Percentiles rank a stretch among this genome's conserved stretches.
Evolutionary conservation across 2,329 filamentous ascomycete species (phyloP).

Genomic region (Colletotrichum tropicale): DNA sequence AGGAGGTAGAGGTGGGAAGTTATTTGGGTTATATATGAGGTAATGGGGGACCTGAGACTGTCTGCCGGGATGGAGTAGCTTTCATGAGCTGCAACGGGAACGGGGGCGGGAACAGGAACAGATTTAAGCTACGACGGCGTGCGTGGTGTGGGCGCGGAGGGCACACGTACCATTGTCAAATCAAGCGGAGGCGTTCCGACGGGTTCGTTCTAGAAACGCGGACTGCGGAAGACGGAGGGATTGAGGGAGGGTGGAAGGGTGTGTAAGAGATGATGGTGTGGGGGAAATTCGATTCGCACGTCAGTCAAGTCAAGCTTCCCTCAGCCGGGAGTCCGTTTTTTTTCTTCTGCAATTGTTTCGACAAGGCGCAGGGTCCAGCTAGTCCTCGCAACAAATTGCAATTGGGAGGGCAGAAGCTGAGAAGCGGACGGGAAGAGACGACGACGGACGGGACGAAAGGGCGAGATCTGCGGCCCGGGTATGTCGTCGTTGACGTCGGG

Average conservation of each 20-base stretch:
- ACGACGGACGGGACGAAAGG: neutral
- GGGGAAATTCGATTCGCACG: neutral
- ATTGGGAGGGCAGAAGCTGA: neutral
- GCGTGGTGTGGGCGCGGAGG: neutral
- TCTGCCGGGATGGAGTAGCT: neutral
- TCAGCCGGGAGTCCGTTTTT: neutral
- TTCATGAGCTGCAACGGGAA: neutral
- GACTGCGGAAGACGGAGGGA: neutral
- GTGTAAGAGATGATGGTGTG: neutral
- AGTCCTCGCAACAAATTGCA: neutral
- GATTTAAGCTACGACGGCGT: neutral
- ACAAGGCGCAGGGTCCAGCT: neutral
- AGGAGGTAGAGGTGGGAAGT: neutral
- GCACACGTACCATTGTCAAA: slow-evolving; percentile 14
- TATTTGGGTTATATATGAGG: neutral
- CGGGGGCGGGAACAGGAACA: neutral
- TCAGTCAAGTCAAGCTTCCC: neutral
- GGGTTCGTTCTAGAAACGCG: neutral
- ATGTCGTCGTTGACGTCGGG: neutral
- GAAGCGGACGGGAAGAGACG: neutral
- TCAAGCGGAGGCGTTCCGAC: neutral
- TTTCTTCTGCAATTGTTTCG: neutral
- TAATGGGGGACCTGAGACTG: neutral
- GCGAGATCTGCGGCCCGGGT: neutral
- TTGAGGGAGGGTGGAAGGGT: neutral